Evolutionary conservation across 2,329 filamentous ascomycete species (phyloP).

Genomic region (Pyrenochaeta sp.): DNA sequence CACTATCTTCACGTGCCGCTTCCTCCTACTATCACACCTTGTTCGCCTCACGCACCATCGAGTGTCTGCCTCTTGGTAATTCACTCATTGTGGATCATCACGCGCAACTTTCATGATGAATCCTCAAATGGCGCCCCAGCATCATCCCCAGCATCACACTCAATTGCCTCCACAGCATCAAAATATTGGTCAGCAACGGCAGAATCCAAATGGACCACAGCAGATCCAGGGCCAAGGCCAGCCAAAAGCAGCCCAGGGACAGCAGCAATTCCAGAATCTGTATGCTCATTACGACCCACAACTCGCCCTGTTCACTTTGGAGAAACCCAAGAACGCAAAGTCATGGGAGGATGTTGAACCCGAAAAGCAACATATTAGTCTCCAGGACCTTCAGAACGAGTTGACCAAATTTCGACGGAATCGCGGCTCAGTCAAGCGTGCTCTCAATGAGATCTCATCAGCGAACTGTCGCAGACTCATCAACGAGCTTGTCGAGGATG

Average conservation of each 20-base stretch:
- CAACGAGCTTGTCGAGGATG: constrained; percentile 36
- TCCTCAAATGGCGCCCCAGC: constrained; percentile 15
- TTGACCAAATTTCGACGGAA: constrained; percentile 33
- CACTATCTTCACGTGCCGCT: background rate
- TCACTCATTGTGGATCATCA: background rate
- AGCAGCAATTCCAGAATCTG: constrained; percentile 10
- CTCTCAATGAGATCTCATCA: constrained; percentile 35
- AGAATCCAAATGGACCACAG: constrained; percentile 16
- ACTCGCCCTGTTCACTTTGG: constrained; percentile 35
- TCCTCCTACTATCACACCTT: too few relatives aligned
- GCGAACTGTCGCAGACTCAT: constrained; percentile 33
- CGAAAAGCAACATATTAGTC: constrained; percentile 28
- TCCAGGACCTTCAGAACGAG: constrained; percentile 30
- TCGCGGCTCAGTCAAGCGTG: constrained; percentile 24
- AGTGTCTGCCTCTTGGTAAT: background rate
- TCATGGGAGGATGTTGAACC: constrained; percentile 39
- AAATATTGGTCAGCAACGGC: constrained; percentile 29
- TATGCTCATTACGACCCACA: constrained; percentile 28
- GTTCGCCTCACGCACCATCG: background rate
- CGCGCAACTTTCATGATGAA: constrained; percentile 11
- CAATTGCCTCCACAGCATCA: constrained; percentile 21
- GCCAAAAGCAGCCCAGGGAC: constrained; percentile 15
- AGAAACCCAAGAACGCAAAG: constrained; percentile 27
- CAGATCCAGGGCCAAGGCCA: constrained; percentile 10
- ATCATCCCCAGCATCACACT: constrained; percentile 15